A percentile compares a stretch with the other conserved stretches of the same genome.
Evolutionary conservation across 768 basidiomycete species (phyloP).

Genomic region (Hypholoma fasciculare): DNA sequence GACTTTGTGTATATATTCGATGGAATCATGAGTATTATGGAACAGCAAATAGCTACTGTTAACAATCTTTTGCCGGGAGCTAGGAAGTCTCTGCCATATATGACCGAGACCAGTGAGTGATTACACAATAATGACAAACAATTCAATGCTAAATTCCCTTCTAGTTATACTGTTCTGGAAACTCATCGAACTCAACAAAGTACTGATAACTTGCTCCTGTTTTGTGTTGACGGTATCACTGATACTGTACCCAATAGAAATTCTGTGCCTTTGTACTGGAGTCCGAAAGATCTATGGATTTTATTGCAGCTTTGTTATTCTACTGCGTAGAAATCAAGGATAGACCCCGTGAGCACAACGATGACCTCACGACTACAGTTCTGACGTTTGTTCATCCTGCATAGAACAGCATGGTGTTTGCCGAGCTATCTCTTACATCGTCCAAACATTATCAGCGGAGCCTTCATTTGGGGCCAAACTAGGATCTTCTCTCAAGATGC

Average conservation of each 20-base stretch:
- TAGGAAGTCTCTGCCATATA: constrained; percentile 78
- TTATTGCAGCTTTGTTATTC: constrained; percentile 77
- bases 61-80: constrained; percentile 84
- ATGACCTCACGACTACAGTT: neutral
- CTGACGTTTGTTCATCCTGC: neutral
- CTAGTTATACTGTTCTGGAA: constrained; percentile 87
- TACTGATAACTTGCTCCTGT: constrained; percentile 24
- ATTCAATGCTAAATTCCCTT: constrained; percentile 3
- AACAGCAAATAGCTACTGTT: constrained; percentile 73
- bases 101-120: constrained; percentile 78
- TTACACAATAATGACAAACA: neutral
- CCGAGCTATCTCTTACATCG: constrained; percentile 85
- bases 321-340: constrained; percentile 90
- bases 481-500: constrained; percentile 58
- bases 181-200: constrained; percentile 91
- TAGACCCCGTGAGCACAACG: constrained; percentile 69
- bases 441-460: constrained; percentile 90
- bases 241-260: constrained; percentile 56
- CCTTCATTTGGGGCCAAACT: constrained; percentile 73
- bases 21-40: constrained; percentile 66
- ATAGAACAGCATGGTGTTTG: constrained; percentile 90
- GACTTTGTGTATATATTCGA: constrained; percentile 86
- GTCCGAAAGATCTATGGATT: constrained; percentile 75
- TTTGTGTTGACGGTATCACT: neutral
- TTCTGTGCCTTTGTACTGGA: constrained; percentile 82